These are phyloP conservation scores for Teratosphaeria destructans DNA, from an alignment of 2,329 filamentous ascomycete genomes.

Conservation along the genomic window DNA sequence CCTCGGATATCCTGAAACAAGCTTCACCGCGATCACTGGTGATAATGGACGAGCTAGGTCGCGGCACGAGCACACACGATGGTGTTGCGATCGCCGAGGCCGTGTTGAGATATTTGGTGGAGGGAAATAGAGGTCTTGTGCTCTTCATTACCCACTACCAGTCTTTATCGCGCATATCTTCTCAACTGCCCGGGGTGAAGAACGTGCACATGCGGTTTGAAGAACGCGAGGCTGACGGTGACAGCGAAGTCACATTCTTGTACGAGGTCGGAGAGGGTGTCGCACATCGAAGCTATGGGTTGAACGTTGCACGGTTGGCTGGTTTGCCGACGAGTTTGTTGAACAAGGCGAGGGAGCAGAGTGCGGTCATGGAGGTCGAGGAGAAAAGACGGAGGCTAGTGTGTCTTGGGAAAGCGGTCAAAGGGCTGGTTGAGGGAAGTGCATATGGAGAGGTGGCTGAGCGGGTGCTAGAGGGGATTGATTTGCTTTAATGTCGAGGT, in stretches of 20 bases:
- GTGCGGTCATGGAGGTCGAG: slow-evolving; percentile 65
- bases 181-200: slow-evolving; percentile 55
- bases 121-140: slow-evolving; percentile 63
- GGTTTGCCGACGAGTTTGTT: slow-evolving; percentile 67
- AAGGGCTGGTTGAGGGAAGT: not conserved
- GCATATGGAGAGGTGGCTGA: not conserved
- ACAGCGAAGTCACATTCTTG: slow-evolving; percentile 81
- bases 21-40: slow-evolving; percentile 77
- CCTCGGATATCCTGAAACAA: slow-evolving; percentile 77
- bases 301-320: slow-evolving; percentile 85
- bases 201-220: slow-evolving; percentile 95
- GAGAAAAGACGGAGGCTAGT: slow-evolving; percentile 54
- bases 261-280: slow-evolving; percentile 89
- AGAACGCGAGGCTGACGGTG: slow-evolving; percentile 41
- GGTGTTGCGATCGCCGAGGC: slow-evolving; percentile 91
- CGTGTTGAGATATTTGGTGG: slow-evolving; percentile 75
- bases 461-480: not conserved
- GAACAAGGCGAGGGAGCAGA: slow-evolving; percentile 70
- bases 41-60: slow-evolving; percentile 86
- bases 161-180: slow-evolving; percentile 62
- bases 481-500: not conserved
- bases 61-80: slow-evolving; percentile 85
- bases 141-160: slow-evolving; percentile 99
- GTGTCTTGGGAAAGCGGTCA: slow-evolving; percentile 19
- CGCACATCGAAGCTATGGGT: slow-evolving; percentile 83